Conservation (phyloP, 805 yeast species). For the Metschnikowia cerradonensis region DNA sequence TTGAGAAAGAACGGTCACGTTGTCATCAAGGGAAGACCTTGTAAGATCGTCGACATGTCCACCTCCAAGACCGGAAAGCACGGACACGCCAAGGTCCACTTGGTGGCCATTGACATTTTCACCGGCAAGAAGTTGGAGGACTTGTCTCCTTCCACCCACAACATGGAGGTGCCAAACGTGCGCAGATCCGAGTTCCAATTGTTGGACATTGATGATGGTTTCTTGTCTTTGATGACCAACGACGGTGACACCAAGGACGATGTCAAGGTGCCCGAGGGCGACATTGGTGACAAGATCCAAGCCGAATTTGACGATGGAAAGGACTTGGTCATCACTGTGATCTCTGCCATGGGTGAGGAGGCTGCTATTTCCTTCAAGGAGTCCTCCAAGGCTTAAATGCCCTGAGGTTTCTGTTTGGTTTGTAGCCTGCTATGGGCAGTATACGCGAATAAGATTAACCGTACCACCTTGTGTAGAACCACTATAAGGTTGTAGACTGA, state of each 20-base stretch:
- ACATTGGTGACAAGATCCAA: conserved; percentile 90
- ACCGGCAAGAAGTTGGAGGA: conserved; percentile 99
- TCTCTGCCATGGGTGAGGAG: conserved; percentile 99
- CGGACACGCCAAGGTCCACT: conserved; percentile 99
- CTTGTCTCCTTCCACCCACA: conserved; percentile 99
- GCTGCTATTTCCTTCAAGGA: conserved; percentile 98
- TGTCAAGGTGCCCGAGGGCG: conserved; percentile 97
- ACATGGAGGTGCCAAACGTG: conserved; percentile 99
- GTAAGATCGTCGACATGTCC: conserved; percentile 99
- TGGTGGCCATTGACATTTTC: conserved; percentile 98
- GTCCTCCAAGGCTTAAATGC: conserved; percentile 67
- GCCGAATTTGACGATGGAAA: conserved; percentile 95
- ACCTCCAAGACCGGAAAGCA: conserved; percentile 99
- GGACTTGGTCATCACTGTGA: conserved; percentile 94
- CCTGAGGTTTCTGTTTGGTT: conserved; percentile 14
- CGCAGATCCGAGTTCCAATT: conserved; percentile 93
- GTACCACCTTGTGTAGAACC: background rate
- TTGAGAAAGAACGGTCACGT: conserved; percentile 99
- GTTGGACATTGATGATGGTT: conserved; percentile 98
- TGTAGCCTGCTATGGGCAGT: conserved; percentile 10
- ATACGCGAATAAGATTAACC: conserved; percentile 5
- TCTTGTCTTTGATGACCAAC: conserved; percentile 90
- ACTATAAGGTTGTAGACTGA: background rate
- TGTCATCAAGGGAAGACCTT: conserved; percentile 97
- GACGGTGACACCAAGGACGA: conserved; percentile 99